Base-by-base conservation (phyloP, 2,329 filamentous ascomycete genomes). In the Sphaerulina musiva region DNA sequence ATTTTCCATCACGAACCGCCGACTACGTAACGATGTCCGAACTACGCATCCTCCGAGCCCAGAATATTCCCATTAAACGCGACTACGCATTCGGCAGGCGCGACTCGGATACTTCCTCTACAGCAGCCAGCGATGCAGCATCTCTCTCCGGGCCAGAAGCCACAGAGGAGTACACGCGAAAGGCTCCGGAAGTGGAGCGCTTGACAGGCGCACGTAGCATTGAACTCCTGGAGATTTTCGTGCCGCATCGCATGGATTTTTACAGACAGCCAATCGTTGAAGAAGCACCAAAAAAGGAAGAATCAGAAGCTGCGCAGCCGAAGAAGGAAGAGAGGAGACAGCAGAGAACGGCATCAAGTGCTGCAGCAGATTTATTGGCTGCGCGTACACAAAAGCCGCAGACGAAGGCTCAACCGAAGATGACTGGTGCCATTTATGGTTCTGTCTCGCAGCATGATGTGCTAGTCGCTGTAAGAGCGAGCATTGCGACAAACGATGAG, bases 371-470 rank as follows among this genome's bases (percentile, higher is more conserved):
- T 48, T 51, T 68, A 26, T 52, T 69, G 11, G 66, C 65, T 3
- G 65, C 63, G 12, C 55, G 67, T 12, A 59, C 56, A 23, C 49
- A 55, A n/a, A 48, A 29, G 7, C 47, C 53, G 8, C 51, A 56
- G 42, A 48, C 48, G 10, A 58, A 53, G 46, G 34, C 57, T 6
- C 59, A 63, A 49, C 51, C 56, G 20, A 54, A 52, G 29, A 49
- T 56, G 23, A 59, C 60, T 6, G 56, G 63, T 17, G 69, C 70
- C 12, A 80, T 78, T 46, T 77, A 79, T 59, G 80, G 79, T 26
- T 79, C 77, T 2, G 78, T 83, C 3, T 76, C 77, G n/a, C 75
- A 74, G 6, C 66, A 70, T 23, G 80, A 83, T 63, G 70, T 83
- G 51, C 73, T 72, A 6, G 65, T 69, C 12, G 75, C 72, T 23